Evolutionary conservation across 2,329 filamentous ascomycete genomes (phyloP), one percentile per base, ranked within the genome.

Genomic region (Pseudogymnoascus sp.): DNA sequence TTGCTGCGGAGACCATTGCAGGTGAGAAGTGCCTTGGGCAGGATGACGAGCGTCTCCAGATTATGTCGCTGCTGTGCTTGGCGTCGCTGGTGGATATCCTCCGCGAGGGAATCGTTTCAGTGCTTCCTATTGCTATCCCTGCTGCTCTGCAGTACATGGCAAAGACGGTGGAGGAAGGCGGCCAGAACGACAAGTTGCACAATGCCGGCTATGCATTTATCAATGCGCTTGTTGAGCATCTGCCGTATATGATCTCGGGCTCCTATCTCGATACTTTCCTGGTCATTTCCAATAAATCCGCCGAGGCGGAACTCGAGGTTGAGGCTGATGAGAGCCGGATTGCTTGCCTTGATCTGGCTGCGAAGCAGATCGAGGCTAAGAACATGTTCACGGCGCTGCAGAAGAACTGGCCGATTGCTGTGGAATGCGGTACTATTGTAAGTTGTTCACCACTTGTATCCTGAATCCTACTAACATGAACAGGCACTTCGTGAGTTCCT

Each of bases 81-180:
- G 88, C 92, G 2, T 96, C 91, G 1, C 83, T 95, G 67, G 85
- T 95, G 3, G 90, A 96, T 66, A 90, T 96, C 7, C 77, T 97
- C 37, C 86, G 88, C 61, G 90, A 96, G 65, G 87, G 86, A 10
- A 88, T 95, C 62, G 87, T 97, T 18, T 88, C 91, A 0, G 79
- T 96, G 0, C 76, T 97, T 18, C 90, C 92, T 0, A 79, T 79
- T 21, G 85, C 90, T 0, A 82, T 96, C 38, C 84, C 86, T 0
- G 85, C 82, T 63, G 82, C 87, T 0, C 79, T 96, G 45, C 73
- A 78, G 5, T 88, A 95, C 65, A 79, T 97, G 56, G 77, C 84
- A 57, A 74, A 80, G 61, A 89, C 85, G 63, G 71, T 90, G 28
- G 70, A 74, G 18, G 70, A 75, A 13, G 78, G 77, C 12, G 75